Conservation (phyloP, 2,329 filamentous ascomycete species). For the Paecilomyces variotii region DNA sequence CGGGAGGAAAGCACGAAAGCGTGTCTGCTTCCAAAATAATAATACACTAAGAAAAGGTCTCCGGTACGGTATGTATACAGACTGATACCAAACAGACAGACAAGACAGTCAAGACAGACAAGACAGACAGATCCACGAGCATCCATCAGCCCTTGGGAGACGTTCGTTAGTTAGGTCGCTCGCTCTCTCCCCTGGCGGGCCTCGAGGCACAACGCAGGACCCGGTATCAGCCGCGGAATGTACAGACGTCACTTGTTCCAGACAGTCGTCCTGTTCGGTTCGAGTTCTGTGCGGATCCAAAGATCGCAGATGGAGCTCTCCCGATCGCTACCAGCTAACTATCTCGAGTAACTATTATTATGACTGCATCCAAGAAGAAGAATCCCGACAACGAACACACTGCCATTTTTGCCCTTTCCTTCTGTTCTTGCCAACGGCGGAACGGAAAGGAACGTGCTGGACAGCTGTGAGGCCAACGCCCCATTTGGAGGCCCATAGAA, state of each 20-base stretch:
- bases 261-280: background rate
- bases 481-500: slow-evolving; percentile 1
- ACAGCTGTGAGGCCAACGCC: slow-evolving; percentile 6
- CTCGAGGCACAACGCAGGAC: background rate
- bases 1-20: background rate
- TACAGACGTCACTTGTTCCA: background rate
- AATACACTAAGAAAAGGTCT: background rate
- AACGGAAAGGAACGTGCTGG: slow-evolving; percentile 12
- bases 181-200: background rate
- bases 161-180: background rate
- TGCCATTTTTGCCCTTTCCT: background rate
- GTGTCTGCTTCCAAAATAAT: background rate
- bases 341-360: too few species aligned
- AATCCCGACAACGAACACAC: too few species aligned
- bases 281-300: background rate
- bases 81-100: too few species aligned
- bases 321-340: background rate
- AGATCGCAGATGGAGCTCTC: background rate
- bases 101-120: too few species aligned
- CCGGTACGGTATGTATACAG: background rate
- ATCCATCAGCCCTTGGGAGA: background rate
- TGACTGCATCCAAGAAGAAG: too few species aligned
- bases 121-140: too few species aligned
- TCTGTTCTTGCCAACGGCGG: slow-evolving; percentile 2
- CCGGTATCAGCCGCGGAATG: background rate